phyloP scores from a whole-genome alignment of 371 early-diverging fungal species.

The Capniomyces stellatus region DNA sequence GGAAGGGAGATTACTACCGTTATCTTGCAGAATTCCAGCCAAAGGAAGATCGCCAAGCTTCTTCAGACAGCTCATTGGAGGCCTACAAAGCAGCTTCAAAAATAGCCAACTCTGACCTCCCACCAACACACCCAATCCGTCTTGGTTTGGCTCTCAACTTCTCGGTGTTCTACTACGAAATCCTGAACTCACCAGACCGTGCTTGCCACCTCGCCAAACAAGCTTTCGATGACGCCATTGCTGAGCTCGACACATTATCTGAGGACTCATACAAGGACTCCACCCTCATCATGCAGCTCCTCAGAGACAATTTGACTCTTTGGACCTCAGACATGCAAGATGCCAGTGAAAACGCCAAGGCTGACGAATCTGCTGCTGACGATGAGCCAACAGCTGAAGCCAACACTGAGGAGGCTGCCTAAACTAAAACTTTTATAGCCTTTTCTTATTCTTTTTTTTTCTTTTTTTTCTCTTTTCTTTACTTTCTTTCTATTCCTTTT shows the following conservation, averaged over 20 bases:
- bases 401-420: too few relatives aligned
- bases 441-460: too few relatives aligned
- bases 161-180: constrained; percentile 99
- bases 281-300: constrained; percentile 99
- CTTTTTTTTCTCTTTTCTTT: too few relatives aligned
- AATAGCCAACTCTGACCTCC: constrained; percentile 82
- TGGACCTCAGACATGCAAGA: constrained; percentile 98
- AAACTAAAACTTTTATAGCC: too few relatives aligned
- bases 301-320: constrained; percentile 98
- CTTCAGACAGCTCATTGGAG: constrained; percentile 75
- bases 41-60: constrained; percentile 70
- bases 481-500: too few relatives aligned
- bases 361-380: too few relatives aligned
- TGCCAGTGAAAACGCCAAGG: not conserved
- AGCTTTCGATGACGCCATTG: constrained; percentile 99
- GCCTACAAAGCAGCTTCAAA: constrained; percentile 95
- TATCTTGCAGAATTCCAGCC: constrained; percentile 97
- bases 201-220: constrained; percentile 98
- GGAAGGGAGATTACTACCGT: constrained; percentile 98
- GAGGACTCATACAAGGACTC: constrained; percentile 99
- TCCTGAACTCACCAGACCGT: constrained; percentile 95
- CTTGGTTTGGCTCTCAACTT: constrained; percentile 99
- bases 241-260: constrained; percentile 94
- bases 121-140: constrained; percentile 97
- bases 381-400: too few relatives aligned